Conservation (phyloP, 2,329 filamentous ascomycete species). For the Orbilia ellipsospora region DNA sequence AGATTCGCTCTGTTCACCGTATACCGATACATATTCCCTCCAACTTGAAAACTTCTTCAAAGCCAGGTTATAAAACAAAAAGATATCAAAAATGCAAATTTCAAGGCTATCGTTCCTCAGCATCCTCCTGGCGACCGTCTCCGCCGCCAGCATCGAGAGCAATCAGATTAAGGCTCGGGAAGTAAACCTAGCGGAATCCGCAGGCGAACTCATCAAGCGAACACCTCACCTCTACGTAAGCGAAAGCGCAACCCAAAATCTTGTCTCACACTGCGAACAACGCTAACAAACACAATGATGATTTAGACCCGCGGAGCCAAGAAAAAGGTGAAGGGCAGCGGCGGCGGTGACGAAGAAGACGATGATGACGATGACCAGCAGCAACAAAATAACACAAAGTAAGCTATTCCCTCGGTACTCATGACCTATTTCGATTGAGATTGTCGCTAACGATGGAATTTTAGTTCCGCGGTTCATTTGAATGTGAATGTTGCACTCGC, state of each 20-base stretch:
- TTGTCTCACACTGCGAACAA: not conserved
- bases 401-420: slow-evolving; percentile 1
- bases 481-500: slow-evolving; percentile 24
- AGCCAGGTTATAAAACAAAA: no score
- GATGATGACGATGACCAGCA: slow-evolving; percentile 4
- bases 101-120: slow-evolving; percentile 19
- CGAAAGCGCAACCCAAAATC: slow-evolving; percentile 14
- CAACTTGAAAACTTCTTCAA: no score
- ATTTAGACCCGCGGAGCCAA: not conserved
- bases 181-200: slow-evolving; percentile 15
- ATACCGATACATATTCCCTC: no score
- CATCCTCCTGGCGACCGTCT: slow-evolving; percentile 25
- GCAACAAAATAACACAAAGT: slow-evolving; percentile 12
- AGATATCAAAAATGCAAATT: slow-evolving; percentile 37
- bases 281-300: not conserved
- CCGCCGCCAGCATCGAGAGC: slow-evolving; percentile 15
- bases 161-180: slow-evolving; percentile 9
- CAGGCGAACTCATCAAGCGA: slow-evolving; percentile 23
- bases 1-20: no score
- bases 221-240: slow-evolving; percentile 19
- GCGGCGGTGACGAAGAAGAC: not conserved
- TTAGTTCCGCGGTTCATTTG: slow-evolving; percentile 22
- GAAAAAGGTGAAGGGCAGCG: not conserved
- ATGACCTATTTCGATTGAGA: not conserved
- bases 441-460: slow-evolving; percentile 5